Conservation (phyloP, 805 yeast species). For the Tetrapisispora arboricola region DNA sequence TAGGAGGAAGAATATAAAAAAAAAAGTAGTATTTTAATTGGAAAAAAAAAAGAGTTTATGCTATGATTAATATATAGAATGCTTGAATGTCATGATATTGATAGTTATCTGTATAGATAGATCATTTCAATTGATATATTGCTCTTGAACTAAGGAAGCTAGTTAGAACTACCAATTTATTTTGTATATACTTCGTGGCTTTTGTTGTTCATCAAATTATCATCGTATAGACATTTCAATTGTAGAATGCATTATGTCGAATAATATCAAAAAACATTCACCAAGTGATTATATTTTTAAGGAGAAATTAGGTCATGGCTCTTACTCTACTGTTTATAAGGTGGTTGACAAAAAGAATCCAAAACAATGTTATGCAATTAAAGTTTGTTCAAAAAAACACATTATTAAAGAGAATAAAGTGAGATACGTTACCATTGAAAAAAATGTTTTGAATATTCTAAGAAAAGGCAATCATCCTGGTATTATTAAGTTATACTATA, state of each 20-base stretch:
- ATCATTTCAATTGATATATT: too few relatives aligned
- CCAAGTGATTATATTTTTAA: constrained; percentile 28
- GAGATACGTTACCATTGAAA: constrained; percentile 92
- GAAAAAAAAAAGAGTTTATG: too few relatives aligned
- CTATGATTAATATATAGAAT: too few relatives aligned
- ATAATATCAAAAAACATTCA: constrained; percentile 18
- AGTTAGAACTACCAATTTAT: too few relatives aligned
- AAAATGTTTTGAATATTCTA: constrained; percentile 73
- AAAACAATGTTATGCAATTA: constrained; percentile 64
- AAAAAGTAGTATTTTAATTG: too few relatives aligned
- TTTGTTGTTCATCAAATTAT: too few relatives aligned
- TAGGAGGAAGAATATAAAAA: too few relatives aligned
- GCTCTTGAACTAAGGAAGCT: too few relatives aligned
- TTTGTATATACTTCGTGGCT: too few relatives aligned
- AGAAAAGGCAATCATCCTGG: constrained; percentile 81
- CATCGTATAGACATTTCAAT: too few relatives aligned
- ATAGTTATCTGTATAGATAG: too few relatives aligned
- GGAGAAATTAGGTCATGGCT: constrained; percentile 72
- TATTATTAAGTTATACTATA: constrained; percentile 79
- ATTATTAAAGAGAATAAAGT: constrained; percentile 90
- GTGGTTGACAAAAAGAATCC: constrained; percentile 60
- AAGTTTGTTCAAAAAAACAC: constrained; percentile 83
- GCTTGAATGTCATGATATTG: too few relatives aligned
- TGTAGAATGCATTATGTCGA: constrained; percentile 1
- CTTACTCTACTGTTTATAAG: constrained; percentile 86